Conservation (phyloP, 768 basidiomycete species). For the Boletus fagicola region DNA sequence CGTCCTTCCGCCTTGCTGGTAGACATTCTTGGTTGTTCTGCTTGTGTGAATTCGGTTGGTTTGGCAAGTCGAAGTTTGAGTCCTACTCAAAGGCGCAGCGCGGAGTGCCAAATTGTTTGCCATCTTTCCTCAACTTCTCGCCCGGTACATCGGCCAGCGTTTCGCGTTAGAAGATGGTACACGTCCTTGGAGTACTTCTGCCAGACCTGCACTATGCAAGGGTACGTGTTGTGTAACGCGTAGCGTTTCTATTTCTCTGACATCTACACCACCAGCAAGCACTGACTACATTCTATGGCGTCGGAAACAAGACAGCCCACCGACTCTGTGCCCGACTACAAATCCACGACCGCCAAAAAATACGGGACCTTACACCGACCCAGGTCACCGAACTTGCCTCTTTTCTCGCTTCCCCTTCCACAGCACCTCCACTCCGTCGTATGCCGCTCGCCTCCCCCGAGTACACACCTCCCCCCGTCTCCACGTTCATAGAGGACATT, state of each 20-base stretch:
- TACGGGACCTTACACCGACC: slow-evolving; percentile 76
- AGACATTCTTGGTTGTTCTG: slow-evolving; percentile 52
- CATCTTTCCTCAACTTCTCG: neutral
- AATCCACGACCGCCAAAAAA: slow-evolving; percentile 82
- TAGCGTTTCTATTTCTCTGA: neutral
- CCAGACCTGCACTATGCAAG: slow-evolving; percentile 73
- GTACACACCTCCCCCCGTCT: slow-evolving; percentile 49
- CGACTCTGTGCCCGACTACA: slow-evolving; percentile 89
- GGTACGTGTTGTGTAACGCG: slow-evolving; percentile 45
- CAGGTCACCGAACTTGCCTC: slow-evolving; percentile 93
- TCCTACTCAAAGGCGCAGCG: neutral
- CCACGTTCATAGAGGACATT: slow-evolving; percentile 31
- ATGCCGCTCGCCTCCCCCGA: slow-evolving; percentile 61
- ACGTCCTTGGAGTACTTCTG: slow-evolving; percentile 82
- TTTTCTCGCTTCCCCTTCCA: slow-evolving; percentile 87
- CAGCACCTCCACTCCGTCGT: slow-evolving; percentile 61
- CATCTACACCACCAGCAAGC: slow-evolving; percentile 59
- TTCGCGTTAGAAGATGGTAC: slow-evolving; percentile 53
- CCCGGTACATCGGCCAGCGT: neutral
- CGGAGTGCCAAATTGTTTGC: slow-evolving; percentile 28
- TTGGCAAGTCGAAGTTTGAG: neutral
- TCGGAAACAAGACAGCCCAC: slow-evolving; percentile 71
- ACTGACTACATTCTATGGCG: slow-evolving; percentile 86
- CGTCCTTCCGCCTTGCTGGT: slow-evolving; percentile 78
- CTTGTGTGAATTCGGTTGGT: slow-evolving; percentile 11